Percentiles rank a stretch among this genome's conserved stretches.
Conservation (phyloP, 345 rosid genomes). For the Hypericum perforatum region DNA sequence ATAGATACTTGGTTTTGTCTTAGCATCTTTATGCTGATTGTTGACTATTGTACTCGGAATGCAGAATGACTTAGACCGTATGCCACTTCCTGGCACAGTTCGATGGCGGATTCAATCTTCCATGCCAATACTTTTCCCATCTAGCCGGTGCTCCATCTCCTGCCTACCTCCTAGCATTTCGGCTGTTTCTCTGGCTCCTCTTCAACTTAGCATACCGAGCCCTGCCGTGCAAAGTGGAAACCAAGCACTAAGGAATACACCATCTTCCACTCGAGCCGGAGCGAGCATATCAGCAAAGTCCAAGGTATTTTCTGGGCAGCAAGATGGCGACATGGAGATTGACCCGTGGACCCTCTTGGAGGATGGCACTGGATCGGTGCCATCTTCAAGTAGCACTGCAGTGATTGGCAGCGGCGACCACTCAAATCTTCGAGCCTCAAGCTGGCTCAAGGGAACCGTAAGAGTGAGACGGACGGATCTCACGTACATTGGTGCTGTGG, state of each 20-base stretch:
- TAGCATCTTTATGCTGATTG: not conserved
- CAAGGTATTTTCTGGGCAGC: conserved; percentile 40
- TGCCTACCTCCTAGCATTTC: conserved; percentile 75
- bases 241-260: conserved; percentile 36
- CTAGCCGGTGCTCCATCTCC: conserved; percentile 42
- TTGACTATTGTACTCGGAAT: conserved; percentile 10
- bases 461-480: conserved; percentile 84
- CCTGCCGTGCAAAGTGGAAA: conserved; percentile 35
- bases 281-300: conserved; percentile 41
- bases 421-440: conserved; percentile 69
- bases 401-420: conserved; percentile 50
- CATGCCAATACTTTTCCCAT: conserved; percentile 67
- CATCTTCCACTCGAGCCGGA: conserved; percentile 30
- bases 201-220: conserved; percentile 43
- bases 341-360: conserved; percentile 96
- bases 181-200: conserved; percentile 39
- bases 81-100: conserved; percentile 80
- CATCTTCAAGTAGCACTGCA: conserved; percentile 43
- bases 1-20: too few relatives aligned
- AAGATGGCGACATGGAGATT: conserved; percentile 51
- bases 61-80: conserved; percentile 84
- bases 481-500: conserved; percentile 74
- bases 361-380: conserved; percentile 73
- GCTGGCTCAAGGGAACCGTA: conserved; percentile 92
- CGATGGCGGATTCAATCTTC: conserved; percentile 95